Evolutionary conservation across 2,329 filamentous ascomycete genomes (phyloP).

Genomic region (Didymella lethalis): DNA sequence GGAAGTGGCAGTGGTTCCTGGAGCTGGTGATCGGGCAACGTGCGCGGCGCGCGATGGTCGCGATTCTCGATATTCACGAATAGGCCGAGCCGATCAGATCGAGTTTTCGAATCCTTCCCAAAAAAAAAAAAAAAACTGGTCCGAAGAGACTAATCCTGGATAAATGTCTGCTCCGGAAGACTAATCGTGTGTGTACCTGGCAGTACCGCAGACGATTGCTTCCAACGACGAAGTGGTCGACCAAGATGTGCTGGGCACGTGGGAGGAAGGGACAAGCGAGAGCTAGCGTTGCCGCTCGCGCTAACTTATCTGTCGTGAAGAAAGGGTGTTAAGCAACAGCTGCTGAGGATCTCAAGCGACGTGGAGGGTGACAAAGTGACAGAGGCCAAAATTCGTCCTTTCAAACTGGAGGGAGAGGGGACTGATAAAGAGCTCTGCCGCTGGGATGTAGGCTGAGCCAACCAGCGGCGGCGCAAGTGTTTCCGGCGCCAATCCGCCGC

Average conservation of each 20-base stretch:
- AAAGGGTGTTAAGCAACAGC: background rate
- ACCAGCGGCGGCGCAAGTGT: constrained; percentile 12
- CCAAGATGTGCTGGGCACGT: constrained; percentile 11
- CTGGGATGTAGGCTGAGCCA: constrained; percentile 1
- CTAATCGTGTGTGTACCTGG: constrained; percentile 24
- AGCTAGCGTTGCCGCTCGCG: constrained; percentile 17
- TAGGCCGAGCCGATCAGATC: constrained; percentile 22
- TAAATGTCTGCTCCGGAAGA: constrained; percentile 12
- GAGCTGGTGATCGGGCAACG: constrained; percentile 27
- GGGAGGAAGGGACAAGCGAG: background rate
- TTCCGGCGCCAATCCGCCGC: constrained; percentile 19
- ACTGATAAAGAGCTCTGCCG: constrained; percentile 17
- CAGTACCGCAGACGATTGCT: constrained; percentile 26
- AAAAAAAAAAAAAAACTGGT: background rate
- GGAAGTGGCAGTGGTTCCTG: constrained; percentile 4
- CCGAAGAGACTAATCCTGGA: background rate
- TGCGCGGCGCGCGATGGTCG: constrained; percentile 22
- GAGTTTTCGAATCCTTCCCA: background rate
- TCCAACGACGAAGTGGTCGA: constrained; percentile 10
- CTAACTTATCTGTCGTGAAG: background rate
- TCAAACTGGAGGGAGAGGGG: constrained; percentile 6
- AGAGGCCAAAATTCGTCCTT: background rate
- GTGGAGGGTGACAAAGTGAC: background rate
- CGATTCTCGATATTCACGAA: constrained; percentile 27
- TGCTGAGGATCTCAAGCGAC: constrained; percentile 8